Evolutionary conservation across 345 rosid genomes (phyloP).

Genomic region (Conringia planisiliqua): DNA sequence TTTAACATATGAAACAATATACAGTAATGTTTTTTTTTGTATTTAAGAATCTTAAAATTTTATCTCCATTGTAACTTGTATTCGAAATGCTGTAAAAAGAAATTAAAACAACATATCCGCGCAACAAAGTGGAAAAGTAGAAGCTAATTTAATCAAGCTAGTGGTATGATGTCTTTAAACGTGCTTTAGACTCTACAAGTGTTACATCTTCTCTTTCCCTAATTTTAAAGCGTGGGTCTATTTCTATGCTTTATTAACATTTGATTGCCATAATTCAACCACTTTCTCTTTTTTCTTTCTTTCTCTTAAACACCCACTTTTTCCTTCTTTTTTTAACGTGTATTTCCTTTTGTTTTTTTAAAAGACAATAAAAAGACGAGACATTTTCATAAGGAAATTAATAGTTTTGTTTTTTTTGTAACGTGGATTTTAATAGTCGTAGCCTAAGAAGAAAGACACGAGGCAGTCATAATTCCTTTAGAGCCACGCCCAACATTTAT

Average conservation of each 20-base stretch:
- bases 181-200: constrained; percentile 10
- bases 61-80: background rate
- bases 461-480: background rate
- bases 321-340: constrained; percentile 6
- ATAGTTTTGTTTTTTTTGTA: background rate
- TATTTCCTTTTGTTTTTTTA: background rate
- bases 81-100: background rate
- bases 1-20: background rate
- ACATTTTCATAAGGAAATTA: background rate
- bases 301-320: constrained; percentile 5
- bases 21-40: background rate
- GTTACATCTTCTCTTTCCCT: constrained; percentile 16
- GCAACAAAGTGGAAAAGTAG: background rate
- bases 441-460: background rate
- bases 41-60: background rate
- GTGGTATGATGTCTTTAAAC: constrained; percentile 1
- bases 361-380: background rate
- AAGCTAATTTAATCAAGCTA: background rate
- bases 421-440: background rate
- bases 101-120: background rate
- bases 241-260: constrained; percentile 8
- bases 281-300: constrained; percentile 3
- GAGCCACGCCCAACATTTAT: constrained; percentile 13
- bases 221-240: constrained; percentile 18
- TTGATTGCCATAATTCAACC: constrained; percentile 22